Percentiles rank a stretch among this genome's conserved stretches.
Evolutionary conservation across 345 rosid species (phyloP).

Genomic region (Brassica napus): DNA sequence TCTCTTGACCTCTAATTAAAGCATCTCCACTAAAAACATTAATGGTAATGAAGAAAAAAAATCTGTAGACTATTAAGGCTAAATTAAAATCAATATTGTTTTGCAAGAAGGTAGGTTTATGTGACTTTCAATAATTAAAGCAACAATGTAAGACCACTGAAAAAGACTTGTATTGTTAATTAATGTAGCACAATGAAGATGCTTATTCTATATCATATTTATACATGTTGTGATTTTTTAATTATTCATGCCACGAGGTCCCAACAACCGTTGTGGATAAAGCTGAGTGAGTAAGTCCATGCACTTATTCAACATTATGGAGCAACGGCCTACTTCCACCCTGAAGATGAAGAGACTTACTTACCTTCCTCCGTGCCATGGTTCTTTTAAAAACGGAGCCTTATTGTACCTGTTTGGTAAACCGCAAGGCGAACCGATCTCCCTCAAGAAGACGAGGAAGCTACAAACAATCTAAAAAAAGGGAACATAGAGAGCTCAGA

Average conservation of each 20-base stretch:
- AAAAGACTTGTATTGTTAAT: background rate
- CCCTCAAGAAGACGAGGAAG: no score
- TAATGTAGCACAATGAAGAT: background rate
- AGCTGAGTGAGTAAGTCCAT: no score
- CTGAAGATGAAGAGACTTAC: no score
- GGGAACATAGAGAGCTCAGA: no score
- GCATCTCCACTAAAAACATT: background rate
- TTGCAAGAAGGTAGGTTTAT: background rate
- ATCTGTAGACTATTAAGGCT: background rate
- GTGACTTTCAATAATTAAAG: background rate
- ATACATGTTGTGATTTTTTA: constrained; percentile 10
- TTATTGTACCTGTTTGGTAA: no score
- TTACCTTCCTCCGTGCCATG: no score
- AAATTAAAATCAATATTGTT: background rate
- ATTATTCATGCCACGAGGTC: background rate
- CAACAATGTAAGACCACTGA: background rate
- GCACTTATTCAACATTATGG: no score
- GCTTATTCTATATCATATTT: background rate
- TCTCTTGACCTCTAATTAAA: no score
- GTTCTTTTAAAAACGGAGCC: no score
- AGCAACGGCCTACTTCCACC: no score
- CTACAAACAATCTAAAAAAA: no score
- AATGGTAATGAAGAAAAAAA: background rate
- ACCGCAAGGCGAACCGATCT: background rate
- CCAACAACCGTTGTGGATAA: constrained; percentile 23